These are phyloP conservation scores for Hyparrhenia diplandra DNA, from an alignment of 176 grass and related monocot genomes.

Conservation along the genomic window DNA sequence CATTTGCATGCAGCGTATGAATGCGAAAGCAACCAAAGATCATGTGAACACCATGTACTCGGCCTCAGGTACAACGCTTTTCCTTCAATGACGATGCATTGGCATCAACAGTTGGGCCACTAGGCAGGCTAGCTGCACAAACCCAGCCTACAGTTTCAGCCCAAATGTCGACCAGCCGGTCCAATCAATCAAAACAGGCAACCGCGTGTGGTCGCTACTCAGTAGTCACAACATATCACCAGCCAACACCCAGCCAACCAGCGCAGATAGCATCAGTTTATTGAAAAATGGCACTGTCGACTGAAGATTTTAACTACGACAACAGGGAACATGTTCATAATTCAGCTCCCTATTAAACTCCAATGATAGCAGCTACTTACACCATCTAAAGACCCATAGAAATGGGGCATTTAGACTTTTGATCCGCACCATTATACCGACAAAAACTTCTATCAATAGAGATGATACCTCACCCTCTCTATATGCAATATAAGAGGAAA, in stretches of 20 bases:
- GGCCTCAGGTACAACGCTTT: background rate
- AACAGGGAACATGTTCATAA: background rate
- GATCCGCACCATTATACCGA: background rate
- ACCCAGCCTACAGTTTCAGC: background rate
- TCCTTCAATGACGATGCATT: background rate
- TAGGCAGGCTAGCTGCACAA: background rate
- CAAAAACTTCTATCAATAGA: background rate
- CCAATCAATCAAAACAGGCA: background rate
- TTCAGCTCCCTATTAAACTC: background rate
- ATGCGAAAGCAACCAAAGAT: conserved; percentile 10
- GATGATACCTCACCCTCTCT: conserved; percentile 18
- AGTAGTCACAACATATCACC: background rate
- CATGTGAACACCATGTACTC: background rate
- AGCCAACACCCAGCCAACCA: background rate
- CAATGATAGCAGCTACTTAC: conserved; percentile 26
- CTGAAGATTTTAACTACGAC: background rate
- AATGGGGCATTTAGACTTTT: conserved; percentile 2
- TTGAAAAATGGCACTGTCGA: background rate
- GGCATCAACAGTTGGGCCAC: background rate
- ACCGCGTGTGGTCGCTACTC: background rate
- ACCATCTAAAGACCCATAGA: background rate
- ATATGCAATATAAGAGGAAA: conserved; percentile 23
- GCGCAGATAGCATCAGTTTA: background rate
- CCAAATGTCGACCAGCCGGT: background rate
- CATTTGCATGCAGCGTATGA: background rate